These are phyloP conservation scores for Miscanthus sacchariflorus DNA, from an alignment of 202 grass and related monocot species.

Conservation along the genomic window DNA sequence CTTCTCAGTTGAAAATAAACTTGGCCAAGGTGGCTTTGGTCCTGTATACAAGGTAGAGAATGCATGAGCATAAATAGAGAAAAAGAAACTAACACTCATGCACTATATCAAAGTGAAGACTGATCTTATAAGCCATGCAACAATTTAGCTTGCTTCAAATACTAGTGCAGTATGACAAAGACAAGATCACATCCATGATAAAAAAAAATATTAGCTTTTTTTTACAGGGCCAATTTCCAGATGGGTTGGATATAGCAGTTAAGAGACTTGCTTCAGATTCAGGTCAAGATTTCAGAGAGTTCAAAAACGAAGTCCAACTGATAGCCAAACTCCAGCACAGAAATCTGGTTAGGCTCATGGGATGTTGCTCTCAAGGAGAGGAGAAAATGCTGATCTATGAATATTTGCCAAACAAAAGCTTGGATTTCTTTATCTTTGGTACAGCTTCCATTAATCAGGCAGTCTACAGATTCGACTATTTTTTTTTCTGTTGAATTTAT, in stretches of 20 bases:
- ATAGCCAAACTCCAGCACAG: neutral
- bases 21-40: slow-evolving; percentile 25
- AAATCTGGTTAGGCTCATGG: neutral
- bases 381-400: neutral
- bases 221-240: neutral
- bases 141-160: neutral
- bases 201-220: neutral
- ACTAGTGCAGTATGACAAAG: neutral
- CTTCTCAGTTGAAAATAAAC: neutral
- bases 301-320: neutral
- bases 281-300: neutral
- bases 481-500: neutral
- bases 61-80: neutral
- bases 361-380: neutral
- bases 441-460: neutral
- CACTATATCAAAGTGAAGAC: neutral
- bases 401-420: neutral
- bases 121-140: neutral
- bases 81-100: neutral
- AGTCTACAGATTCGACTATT: neutral
- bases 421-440: slow-evolving; percentile 5
- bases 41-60: slow-evolving; percentile 23
- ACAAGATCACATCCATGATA: too few relatives aligned
- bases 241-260: neutral
- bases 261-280: neutral